Evolutionary conservation across 1,284 basidiomycete species (phyloP).

Genomic region (Quambalaria eucalypti): DNA sequence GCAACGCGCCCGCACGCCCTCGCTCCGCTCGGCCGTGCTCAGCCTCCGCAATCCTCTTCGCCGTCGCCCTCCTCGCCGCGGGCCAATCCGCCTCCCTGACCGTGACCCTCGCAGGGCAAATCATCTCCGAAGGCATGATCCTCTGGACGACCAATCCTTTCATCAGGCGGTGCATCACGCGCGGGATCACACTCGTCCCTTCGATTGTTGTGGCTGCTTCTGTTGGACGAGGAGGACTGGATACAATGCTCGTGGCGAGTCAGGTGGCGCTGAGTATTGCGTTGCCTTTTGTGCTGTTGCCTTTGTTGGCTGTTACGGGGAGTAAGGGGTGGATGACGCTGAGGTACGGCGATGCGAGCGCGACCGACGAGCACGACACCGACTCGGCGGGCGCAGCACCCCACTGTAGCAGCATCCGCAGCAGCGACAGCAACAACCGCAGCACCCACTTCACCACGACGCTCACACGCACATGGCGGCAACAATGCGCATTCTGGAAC

Average conservation of each 20-base stretch:
- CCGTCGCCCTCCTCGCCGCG: slow-evolving; percentile 52
- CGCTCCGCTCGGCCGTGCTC: background rate
- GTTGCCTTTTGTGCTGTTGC: slow-evolving; percentile 58
- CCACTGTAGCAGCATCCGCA: no score
- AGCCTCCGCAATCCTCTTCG: slow-evolving; percentile 34
- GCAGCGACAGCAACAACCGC: no score
- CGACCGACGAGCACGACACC: slow-evolving; percentile 4
- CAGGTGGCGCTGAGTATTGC: slow-evolving; percentile 82
- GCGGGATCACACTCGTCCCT: slow-evolving; percentile 76
- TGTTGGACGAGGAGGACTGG: slow-evolving; percentile 67
- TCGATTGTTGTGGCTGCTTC: slow-evolving; percentile 69
- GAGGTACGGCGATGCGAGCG: background rate
- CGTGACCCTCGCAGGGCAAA: slow-evolving; percentile 81
- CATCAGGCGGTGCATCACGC: slow-evolving; percentile 70
- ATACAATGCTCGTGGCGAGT: slow-evolving; percentile 70
- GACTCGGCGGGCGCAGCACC: no score
- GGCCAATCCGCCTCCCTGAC: slow-evolving; percentile 89
- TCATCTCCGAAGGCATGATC: slow-evolving; percentile 87
- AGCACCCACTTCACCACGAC: no score
- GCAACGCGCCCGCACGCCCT: background rate
- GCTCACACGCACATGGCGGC: no score
- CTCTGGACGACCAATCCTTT: slow-evolving; percentile 78
- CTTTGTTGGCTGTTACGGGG: slow-evolving; percentile 32
- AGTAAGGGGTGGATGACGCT: slow-evolving; percentile 25
- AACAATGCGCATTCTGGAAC: no score